These are phyloP conservation scores for Pueraria montana DNA, from an alignment of 306 rosid species.

Conservation along the genomic window DNA sequence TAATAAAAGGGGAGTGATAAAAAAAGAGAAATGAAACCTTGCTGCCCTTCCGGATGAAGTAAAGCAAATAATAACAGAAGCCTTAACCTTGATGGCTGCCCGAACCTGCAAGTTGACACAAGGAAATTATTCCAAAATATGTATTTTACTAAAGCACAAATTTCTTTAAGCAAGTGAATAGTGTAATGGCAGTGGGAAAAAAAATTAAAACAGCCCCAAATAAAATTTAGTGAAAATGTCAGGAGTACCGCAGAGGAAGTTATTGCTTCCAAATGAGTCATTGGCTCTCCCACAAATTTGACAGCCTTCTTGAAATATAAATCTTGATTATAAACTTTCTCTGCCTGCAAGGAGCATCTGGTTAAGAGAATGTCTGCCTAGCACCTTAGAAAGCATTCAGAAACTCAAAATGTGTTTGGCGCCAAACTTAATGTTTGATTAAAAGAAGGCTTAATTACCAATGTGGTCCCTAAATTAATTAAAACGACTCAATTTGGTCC, in stretches of 20 bases:
- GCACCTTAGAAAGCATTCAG: not conserved
- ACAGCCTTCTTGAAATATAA: slow-evolving; percentile 89
- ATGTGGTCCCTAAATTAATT: too few relatives aligned
- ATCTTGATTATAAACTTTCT: slow-evolving; percentile 93
- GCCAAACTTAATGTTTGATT: not conserved
- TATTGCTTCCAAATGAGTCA: slow-evolving; percentile 93
- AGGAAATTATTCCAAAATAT: slow-evolving; percentile 21
- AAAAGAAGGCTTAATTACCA: too few relatives aligned
- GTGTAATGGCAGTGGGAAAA: too few relatives aligned
- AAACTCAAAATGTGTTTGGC: not conserved
- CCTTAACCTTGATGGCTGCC: slow-evolving; percentile 97
- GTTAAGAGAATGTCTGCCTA: slow-evolving; percentile 9
- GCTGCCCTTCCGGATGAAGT: slow-evolving; percentile 98
- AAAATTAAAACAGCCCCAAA: not conserved
- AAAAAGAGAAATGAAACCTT: slow-evolving; percentile 57
- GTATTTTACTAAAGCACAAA: not conserved
- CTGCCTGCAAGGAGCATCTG: slow-evolving; percentile 66
- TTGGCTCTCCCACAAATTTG: slow-evolving; percentile 91
- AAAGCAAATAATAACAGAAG: slow-evolving; percentile 88
- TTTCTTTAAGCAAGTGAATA: slow-evolving; percentile 24
- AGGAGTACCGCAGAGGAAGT: slow-evolving; percentile 85
- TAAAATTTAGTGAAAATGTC: slow-evolving; percentile 4
- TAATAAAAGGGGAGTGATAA: slow-evolving; percentile 35
- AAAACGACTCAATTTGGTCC: too few relatives aligned
- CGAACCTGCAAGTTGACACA: slow-evolving; percentile 69